Conservation (phyloP, 768 basidiomycete species). For the Dictyophora rubrovolvata region DNA sequence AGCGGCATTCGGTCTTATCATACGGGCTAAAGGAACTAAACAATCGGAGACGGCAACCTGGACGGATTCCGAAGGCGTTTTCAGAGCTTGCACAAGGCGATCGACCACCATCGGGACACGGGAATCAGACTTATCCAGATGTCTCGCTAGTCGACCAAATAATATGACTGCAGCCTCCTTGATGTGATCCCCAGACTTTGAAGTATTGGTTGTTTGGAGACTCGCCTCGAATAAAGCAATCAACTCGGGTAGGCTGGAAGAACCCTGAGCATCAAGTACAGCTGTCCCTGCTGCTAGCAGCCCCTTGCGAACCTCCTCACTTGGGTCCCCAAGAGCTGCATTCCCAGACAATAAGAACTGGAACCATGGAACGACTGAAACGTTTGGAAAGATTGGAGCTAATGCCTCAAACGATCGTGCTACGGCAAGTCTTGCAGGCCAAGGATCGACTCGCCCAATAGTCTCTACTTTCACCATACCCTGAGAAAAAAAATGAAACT, state of each 20-base stretch:
- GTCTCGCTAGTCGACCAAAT: slow-evolving; percentile 84
- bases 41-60: slow-evolving; percentile 96
- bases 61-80: slow-evolving; percentile 92
- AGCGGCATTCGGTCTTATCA: slow-evolving; percentile 48
- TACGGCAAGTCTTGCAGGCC: slow-evolving; percentile 70
- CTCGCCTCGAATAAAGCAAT: slow-evolving; percentile 76
- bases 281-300: slow-evolving; percentile 82
- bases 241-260: slow-evolving; percentile 55
- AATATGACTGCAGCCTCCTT: slow-evolving; percentile 93
- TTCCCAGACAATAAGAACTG: slow-evolving; percentile 74
- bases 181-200: slow-evolving; percentile 75
- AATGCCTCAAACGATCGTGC: slow-evolving; percentile 57
- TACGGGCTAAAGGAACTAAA: slow-evolving; percentile 72
- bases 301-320: slow-evolving; percentile 66
- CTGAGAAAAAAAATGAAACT: slow-evolving; percentile 27
- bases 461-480: slow-evolving; percentile 89
- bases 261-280: slow-evolving; percentile 78
- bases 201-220: slow-evolving; percentile 34
- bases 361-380: slow-evolving; percentile 64
- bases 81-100: slow-evolving; percentile 77
- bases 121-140: slow-evolving; percentile 65
- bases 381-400: slow-evolving; percentile 52
- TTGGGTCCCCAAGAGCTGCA: slow-evolving; percentile 80
- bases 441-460: slow-evolving; percentile 83
- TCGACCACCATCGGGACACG: slow-evolving; percentile 78